Base-by-base conservation (phyloP, 2,329 filamentous ascomycete genomes). In the Aspergillus alliaceus region DNA sequence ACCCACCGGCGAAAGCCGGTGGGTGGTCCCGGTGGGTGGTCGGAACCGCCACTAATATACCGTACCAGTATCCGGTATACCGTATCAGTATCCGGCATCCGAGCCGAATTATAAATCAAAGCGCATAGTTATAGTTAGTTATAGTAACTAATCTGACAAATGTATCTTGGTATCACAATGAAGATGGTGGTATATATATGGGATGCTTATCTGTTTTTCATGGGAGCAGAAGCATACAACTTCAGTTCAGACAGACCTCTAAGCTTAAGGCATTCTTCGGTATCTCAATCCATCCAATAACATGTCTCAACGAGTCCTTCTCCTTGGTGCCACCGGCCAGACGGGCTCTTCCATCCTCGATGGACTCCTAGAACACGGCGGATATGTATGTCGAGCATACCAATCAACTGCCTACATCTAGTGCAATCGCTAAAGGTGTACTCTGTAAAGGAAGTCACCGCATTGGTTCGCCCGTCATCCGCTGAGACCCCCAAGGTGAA, bases 391-490 rank as follows among this genome's bases (percentile, higher is more conserved):
- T 20, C 12, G 46, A 6, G 7, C 9, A 6, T 8, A 40, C 20
- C 12, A 15, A 20, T 22, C 20, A 24, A 40, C 4, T 11, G 18
- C 7, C 18, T 11, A 39, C 15, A 6, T 51, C 4, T 15, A 37
- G 22, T 22, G 20, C 37, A 6, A 40, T 2, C 27, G 32, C 27
- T 31, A 11, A 32, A 8, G 22, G 1, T 11, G 3, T 24, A 22
- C 18, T 34, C 5, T 24, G 5, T 2, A 11, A 48, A 80, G 80
- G 70, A 80, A 6, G 69, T 83, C 4, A 73, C 69, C 1, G 72
- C 74, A 8, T 64, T 83, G 9, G 67, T 75, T 2, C 74, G 80
- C 4, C 71, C 74, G 2, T 56, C 69, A 2, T 82, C 80, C 0
- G 48, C 74, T 6, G 42, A 72, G 4, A 84, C 79, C 39, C 72